Evolutionary conservation across 2,329 filamentous ascomycete species (phyloP), one percentile per base, ranked within the genome.

Genomic region (Colletotrichum zoysiae): DNA sequence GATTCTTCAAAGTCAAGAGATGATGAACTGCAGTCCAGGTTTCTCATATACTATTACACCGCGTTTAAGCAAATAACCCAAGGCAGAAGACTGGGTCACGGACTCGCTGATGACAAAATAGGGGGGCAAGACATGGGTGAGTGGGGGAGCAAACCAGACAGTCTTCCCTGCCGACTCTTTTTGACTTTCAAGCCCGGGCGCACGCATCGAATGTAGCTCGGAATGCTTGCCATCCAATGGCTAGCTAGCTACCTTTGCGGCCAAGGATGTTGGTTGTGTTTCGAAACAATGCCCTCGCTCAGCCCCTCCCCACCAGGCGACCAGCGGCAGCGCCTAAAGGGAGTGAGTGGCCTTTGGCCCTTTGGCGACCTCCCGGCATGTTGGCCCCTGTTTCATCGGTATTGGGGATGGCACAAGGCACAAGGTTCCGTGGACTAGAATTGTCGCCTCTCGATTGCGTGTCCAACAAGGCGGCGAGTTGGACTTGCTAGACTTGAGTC

Each of bases 311-410:
- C 23, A 57, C 35, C 46, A 59, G 69, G 53, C 53, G 59, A 50
- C 65, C 69, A 71, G 64, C 59, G 46, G 65, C 53, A 42, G 59
- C 44, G 58, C 69, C 30, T 42, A n/a, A 20, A 69, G 30, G 38
- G 59, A 53, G 53, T 46, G 44, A 12, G 20, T 59, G 30, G 44
- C 23, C 12, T 40, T 59, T 48, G 51, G 65, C 35, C 46, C 23
- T 23, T 12, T 26, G 23, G 6, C 14, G 56, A 20, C 40, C 53
- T 56, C 16, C 35, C 60, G 69, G 33, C 53, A 30, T 30, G 58
- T 46, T 58, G 35, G 68, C 65, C 64, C 68, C 69, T 71, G 69
- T 71, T 71, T 71, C 69, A 71, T 59, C 65, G 67, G 46, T 60
- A 71, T 58, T 71, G 59, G 8, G 38, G 61, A 42, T 30, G 38